Evolutionary conservation across 1,284 basidiomycete genomes (phyloP), one percentile per base, ranked within the genome.

Genomic region (Tylopilus sp.): DNA sequence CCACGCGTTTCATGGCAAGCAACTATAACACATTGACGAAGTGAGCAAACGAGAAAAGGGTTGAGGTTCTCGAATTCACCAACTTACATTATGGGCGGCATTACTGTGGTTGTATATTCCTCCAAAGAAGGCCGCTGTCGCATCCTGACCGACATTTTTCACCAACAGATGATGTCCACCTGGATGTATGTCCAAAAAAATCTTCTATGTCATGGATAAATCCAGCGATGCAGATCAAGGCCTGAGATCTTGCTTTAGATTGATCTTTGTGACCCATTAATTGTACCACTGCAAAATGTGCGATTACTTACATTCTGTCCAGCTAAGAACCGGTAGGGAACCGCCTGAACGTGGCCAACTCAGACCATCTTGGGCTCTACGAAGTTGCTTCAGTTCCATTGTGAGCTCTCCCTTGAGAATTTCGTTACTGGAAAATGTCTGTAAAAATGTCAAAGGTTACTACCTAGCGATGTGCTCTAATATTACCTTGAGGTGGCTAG

Each of bases 71-170:
- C 59, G 5, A 9, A 10, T 3, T 26, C 29, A 36, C 4, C 63
- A 38, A 77, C 90, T 58, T 75, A 92, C 90, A 72, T 94, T 94
- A 81, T 95, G 93, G 4, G 95, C 95, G 49, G 94, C 95, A 75
- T 97, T 96, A 29, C 94, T 96, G 78, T 97, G 95, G 70, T 97
- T 94, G 77, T 97, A 96, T 3, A 96, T 92, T 72, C 95, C 96
- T 66, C 96, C 96, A 75, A 96, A 96, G 87, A 98, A 97, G 5
- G 95, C 95, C 0, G 94, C 93, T 0, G 95, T 95, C 4, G 93
- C 95, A 74, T 97, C 95, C 72, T 87, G 90, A 57, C 93, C 94
- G 71, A 94, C 89, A 60, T 87, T 86, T 70, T 90, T 89, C 73
- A 88, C 86, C n/a, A n/a, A 82, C 36, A 94, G 79, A 71, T 92